These are phyloP conservation scores for Candida ulmi DNA, from an alignment of 805 yeast species.

Conservation along the genomic window DNA sequence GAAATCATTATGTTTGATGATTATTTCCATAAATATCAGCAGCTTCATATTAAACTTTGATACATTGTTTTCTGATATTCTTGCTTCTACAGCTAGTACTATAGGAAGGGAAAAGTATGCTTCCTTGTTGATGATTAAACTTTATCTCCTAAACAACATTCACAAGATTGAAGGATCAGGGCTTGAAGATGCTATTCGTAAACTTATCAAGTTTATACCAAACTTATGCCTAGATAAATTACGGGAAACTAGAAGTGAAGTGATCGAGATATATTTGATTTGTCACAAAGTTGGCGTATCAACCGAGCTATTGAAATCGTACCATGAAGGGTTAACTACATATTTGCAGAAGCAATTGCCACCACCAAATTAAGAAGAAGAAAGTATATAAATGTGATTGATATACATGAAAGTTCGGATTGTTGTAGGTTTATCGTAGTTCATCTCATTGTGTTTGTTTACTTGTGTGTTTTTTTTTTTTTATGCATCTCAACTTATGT, in stretches of 20 bases:
- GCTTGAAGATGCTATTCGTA: constrained; percentile 3
- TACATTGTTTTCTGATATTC: constrained; percentile 8
- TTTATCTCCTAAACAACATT: constrained; percentile 12
- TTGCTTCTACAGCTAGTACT: constrained; percentile 10
- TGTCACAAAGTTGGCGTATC: constrained; percentile 2
- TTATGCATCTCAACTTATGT: too few relatives aligned
- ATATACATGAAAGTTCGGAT: too few relatives aligned
- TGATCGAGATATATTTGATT: constrained; percentile 15
- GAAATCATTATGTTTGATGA: constrained; percentile 22
- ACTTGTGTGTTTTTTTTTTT: too few relatives aligned
- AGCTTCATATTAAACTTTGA: constrained; percentile 17
- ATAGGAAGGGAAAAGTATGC: constrained; percentile 20
- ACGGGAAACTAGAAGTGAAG: constrained; percentile 17
- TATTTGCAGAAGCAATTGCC: constrained; percentile 3
- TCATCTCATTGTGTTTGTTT: too few relatives aligned
- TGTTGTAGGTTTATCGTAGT: too few relatives aligned
- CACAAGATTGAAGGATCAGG: constrained; percentile 2
- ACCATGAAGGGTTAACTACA: constrained; percentile 9
- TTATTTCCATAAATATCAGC: constrained; percentile 13
- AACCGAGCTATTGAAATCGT: constrained; percentile 1
- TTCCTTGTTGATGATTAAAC: constrained; percentile 20
- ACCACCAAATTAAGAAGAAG: too few relatives aligned
- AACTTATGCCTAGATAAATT: constrained; percentile 13
- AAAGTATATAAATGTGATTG: too few relatives aligned
- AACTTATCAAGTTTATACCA: constrained; percentile 5